Conservation (phyloP, 257 asterid species). For the Fraxinus excelsior region DNA sequence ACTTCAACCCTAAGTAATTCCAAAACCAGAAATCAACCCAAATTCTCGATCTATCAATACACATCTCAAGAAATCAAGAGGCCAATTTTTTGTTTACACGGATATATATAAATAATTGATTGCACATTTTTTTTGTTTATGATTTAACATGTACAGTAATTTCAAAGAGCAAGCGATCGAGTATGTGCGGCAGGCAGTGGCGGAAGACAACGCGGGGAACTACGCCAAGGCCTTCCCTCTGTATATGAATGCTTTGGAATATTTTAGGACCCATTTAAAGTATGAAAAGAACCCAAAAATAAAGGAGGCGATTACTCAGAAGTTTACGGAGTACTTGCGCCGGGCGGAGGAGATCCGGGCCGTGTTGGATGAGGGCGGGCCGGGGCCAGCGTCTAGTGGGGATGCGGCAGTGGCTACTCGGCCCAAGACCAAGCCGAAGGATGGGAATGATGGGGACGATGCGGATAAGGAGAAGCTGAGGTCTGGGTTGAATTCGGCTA, state of each 20-base stretch:
- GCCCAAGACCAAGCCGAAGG: slow-evolving; percentile 86
- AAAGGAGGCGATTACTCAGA: slow-evolving; percentile 93
- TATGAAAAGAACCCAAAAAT: slow-evolving; percentile 94
- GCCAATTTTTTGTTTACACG: not conserved
- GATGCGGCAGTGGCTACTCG: slow-evolving; percentile 88
- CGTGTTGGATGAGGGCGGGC: slow-evolving; percentile 89
- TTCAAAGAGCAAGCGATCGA: slow-evolving; percentile 98
- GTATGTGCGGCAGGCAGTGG: slow-evolving; percentile 86
- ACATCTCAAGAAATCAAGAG: not conserved
- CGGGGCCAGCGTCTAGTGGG: slow-evolving; percentile 72
- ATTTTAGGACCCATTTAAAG: too few species aligned
- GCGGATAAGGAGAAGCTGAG: slow-evolving; percentile 85
- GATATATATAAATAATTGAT: not conserved
- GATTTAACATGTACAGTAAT: slow-evolving; percentile 83
- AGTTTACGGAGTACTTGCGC: slow-evolving; percentile 88
- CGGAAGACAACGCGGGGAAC: slow-evolving; percentile 92
- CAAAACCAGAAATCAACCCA: not conserved
- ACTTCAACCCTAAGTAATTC: not conserved
- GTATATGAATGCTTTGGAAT: slow-evolving; percentile 96
- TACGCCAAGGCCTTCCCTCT: slow-evolving; percentile 91
- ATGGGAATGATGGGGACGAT: slow-evolving; percentile 91
- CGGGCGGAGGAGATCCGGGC: slow-evolving; percentile 99
- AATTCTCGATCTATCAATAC: not conserved
- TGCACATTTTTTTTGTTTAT: slow-evolving; percentile 17
- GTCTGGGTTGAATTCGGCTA: slow-evolving; percentile 89